Conservation (phyloP, 305 asterid genomes). For the Fraxinus ornus region DNA sequence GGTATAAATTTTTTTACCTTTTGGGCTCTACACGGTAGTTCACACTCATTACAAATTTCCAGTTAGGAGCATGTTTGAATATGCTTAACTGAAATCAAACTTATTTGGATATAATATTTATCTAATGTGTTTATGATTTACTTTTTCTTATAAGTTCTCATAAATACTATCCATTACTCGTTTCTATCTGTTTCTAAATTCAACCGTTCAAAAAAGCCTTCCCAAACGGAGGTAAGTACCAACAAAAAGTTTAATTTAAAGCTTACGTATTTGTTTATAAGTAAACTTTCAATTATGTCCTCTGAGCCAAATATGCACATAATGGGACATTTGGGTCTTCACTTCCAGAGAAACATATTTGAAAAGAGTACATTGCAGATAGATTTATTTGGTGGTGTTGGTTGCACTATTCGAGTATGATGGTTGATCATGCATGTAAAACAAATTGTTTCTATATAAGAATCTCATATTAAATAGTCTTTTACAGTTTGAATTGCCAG, state of each 20-base stretch:
- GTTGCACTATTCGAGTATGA: background rate
- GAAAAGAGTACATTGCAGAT: background rate
- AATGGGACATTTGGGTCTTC: background rate
- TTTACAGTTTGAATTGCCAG: background rate
- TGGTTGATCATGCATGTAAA: background rate
- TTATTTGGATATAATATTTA: background rate
- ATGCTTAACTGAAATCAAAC: background rate
- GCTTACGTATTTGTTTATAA: background rate
- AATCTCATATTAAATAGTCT: background rate
- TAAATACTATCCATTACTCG: background rate
- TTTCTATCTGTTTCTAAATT: background rate
- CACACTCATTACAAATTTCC: background rate
- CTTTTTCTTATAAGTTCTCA: too few relatives aligned
- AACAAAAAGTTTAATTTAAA: background rate
- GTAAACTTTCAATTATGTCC: background rate
- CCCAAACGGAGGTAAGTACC: background rate
- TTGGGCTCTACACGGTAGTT: background rate
- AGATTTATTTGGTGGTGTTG: background rate
- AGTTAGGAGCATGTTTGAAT: background rate
- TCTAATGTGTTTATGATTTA: background rate
- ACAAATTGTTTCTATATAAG: background rate
- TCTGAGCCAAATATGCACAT: background rate
- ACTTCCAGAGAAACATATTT: background rate
- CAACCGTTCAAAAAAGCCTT: background rate
- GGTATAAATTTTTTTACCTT: constrained; percentile 32